Evolutionary conservation across 352 stramenopile genomes (phyloP), one percentile per base, ranked within the genome.

Genomic region (Phytopythium sindhum): DNA sequence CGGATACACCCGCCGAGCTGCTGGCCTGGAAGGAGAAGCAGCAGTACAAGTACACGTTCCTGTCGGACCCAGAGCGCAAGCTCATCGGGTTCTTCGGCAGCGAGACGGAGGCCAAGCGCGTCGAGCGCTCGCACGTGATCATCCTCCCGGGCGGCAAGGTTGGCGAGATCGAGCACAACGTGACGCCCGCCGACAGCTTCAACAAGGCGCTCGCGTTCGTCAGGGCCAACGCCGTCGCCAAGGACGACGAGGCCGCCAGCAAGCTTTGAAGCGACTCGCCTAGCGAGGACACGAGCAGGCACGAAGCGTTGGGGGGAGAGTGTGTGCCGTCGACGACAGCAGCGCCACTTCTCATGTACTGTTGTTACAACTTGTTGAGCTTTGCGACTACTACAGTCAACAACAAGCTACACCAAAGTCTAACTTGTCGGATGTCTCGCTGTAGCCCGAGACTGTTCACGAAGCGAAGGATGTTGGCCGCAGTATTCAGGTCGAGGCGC

Each of bases 101-200:
- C 74, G 68, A 72, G 42, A 79, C 80, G 45, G 76, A 76, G 21
- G 80, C 82, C 26, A 77, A 73, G 69, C 80, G 72, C 42, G 80
- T 96, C 12, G 65, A 92, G 56, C 86, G 88, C 58, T 96, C 88
- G 74, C 88, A 96, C 57, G 84, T 93, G 66, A 90, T 96, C 64
- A 60, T 96, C 31, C 69, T 90, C 37, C 77, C 80, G n/a, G 88
- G 88, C 41, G 86, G 84, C 44, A 81, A 82, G 39, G 66, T 96
- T 21, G 86, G 81, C 53, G 70, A 96, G 56, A 80, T 96, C 39
- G 69, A 89, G 61, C 73, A 72, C 66, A 82, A 90, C 63, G 84
- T 93, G 58, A 74, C 79, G 48, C 88, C 88, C n/a, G 57, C 86
- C 35, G 86, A 95, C 61, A 96, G 88, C 68, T 85, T 94, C 69